phyloP scores from a whole-genome alignment of 2,329 filamentous ascomycete genomes.

The Penicillium brevicompactum region DNA sequence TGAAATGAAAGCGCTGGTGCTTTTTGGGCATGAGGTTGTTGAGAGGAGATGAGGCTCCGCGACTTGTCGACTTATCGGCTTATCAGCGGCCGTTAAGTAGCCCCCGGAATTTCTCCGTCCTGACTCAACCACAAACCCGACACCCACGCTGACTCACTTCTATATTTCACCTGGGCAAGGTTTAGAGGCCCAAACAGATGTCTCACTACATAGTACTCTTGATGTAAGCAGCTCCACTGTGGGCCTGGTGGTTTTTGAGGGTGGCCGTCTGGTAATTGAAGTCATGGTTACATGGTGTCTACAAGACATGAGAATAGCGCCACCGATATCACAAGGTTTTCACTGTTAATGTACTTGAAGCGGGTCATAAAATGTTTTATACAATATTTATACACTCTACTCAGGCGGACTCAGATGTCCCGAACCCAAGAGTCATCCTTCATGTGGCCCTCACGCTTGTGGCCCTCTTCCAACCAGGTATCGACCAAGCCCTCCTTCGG shows the following conservation, averaged over 20 bases:
- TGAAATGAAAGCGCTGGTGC: constrained; percentile 42
- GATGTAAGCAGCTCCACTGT: too few relatives aligned
- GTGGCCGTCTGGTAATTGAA: too few relatives aligned
- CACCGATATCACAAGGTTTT: too few relatives aligned
- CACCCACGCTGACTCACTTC: neutral
- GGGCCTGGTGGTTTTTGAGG: too few relatives aligned
- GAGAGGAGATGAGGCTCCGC: constrained; percentile 8
- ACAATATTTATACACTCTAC: constrained; percentile 21
- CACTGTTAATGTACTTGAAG: too few relatives aligned
- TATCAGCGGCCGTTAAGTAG: neutral
- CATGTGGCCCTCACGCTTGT: constrained; percentile 58
- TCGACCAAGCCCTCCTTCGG: constrained; percentile 74
- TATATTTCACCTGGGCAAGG: too few relatives aligned
- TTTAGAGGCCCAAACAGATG: neutral
- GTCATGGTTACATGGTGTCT: too few relatives aligned
- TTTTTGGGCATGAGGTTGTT: constrained; percentile 50
- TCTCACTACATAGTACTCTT: too few relatives aligned
- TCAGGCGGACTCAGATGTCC: constrained; percentile 49
- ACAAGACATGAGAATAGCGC: too few relatives aligned
- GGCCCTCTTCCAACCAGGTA: constrained; percentile 70
- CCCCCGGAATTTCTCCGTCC: neutral
- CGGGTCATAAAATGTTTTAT: constrained; percentile 10
- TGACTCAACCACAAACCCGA: neutral
- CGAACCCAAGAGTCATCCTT: constrained; percentile 63
- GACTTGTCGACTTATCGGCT: constrained; percentile 11